Base-by-base conservation (phyloP, 1,284 basidiomycete genomes). In the Somion occarium region DNA sequence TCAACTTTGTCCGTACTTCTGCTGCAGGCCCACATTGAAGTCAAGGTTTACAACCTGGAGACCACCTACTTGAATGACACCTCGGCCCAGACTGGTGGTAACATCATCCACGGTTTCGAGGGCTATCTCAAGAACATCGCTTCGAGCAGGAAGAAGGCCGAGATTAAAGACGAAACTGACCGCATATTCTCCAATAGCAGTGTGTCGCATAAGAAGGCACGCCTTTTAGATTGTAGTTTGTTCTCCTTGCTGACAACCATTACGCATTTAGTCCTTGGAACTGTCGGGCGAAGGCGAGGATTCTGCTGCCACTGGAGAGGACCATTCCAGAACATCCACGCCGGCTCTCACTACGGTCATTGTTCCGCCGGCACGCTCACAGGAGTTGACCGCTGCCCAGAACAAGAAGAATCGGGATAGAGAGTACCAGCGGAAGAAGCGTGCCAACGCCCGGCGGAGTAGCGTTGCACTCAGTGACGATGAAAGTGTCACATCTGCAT, bases 101-200 rank as follows among this genome's bases (percentile, higher is more conserved):
- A 91, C 59, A 88, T 91, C 53, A 84, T 91, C 41, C 84, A 85
- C 59, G 88, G 88, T 5, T 91, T 91, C 58, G 88, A 91, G 47
- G 81, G 83, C 38, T 91, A 91, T 61, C 76, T 91, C 53, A 91
- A 91, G 68, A 88, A 85, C 51, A 83, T 82, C 54, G 77, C 77
- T 3, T 73, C 76, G 5, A 80, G 74, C 5, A 71, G 85, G 57
- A 75, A 83, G 64, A 85, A 84, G 62, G 80, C 83, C 58, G 88
- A 91, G 57, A 75, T 88, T 49, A 34, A 15, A 15, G 78, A 75
- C 51, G 88, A 90, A 48, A 70, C 75, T n/a, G 88, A 91, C 61
- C 75, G 89, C 42, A 72, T 90, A 56, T 91, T 91, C 69, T 89
- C 88, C 1, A 83, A 75, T 52, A 90, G 88, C 66, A 90, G 88